phyloP scores from a whole-genome alignment of 352 stramenopile species.

The Pythium phragmitis region DNA sequence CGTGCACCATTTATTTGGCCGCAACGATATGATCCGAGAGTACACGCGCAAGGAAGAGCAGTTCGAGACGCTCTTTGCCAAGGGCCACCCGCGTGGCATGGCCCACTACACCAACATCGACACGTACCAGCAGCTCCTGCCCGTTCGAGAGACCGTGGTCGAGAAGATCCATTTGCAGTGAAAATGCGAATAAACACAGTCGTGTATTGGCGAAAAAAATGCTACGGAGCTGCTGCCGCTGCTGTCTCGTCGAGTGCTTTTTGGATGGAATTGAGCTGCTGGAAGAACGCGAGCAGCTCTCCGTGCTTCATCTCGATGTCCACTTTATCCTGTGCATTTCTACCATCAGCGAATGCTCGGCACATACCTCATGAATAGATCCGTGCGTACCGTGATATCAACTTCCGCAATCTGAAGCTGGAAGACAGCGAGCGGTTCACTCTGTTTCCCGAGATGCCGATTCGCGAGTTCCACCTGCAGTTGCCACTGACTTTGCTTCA shows the following conservation, averaged over 20 bases:
- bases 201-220: background rate
- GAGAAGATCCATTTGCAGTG: conserved; percentile 67
- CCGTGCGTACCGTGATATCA: conserved; percentile 1
- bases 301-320: conserved; percentile 60
- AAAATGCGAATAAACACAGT: background rate
- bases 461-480: conserved; percentile 59
- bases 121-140: conserved; percentile 72
- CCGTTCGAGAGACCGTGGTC: conserved; percentile 51
- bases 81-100: conserved; percentile 73
- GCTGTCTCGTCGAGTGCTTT: conserved; percentile 35
- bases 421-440: conserved; percentile 51
- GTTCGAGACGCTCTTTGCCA: conserved; percentile 65
- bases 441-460: conserved; percentile 36
- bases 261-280: conserved; percentile 66
- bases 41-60: conserved; percentile 77
- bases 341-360: background rate
- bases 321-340: conserved; percentile 34
- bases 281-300: conserved; percentile 51
- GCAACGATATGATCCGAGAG: conserved; percentile 70
- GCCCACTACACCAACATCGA: conserved; percentile 85
- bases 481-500: conserved; percentile 48
- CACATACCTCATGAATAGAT: background rate
- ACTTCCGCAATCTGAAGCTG: conserved; percentile 39
- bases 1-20: conserved; percentile 80
- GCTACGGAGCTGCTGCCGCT: background rate